Percentiles rank a stretch among this genome's conserved stretches.
Conservation (phyloP, 768 basidiomycete genomes). For the Floccularia luteovirens region DNA sequence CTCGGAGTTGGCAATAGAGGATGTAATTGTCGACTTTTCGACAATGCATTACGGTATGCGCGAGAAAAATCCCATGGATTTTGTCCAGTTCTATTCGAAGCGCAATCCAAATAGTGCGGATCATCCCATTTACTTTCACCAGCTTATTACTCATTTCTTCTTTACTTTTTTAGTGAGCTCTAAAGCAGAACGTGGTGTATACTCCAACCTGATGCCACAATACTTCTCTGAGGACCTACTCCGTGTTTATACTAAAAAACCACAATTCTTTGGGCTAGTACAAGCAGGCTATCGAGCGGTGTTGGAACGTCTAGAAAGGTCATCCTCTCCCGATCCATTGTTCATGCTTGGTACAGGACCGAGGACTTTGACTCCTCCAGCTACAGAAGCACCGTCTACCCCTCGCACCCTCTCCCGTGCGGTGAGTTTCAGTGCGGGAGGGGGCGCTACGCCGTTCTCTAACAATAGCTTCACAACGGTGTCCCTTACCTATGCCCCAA, state of each 20-base stretch:
- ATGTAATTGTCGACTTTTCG: constrained; percentile 59
- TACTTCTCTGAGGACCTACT: constrained; percentile 66
- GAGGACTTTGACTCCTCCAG: constrained; percentile 21
- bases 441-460: constrained; percentile 17
- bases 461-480: constrained; percentile 45
- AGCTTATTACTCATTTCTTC: neutral
- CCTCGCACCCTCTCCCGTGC: constrained; percentile 17
- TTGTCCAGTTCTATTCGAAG: constrained; percentile 71
- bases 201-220: constrained; percentile 57
- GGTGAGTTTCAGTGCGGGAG: constrained; percentile 14
- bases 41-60: constrained; percentile 76
- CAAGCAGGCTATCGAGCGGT: constrained; percentile 59
- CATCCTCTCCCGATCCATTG: neutral
- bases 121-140: neutral
- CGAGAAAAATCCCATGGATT: constrained; percentile 59
- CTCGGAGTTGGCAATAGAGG: constrained; percentile 27
- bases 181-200: constrained; percentile 43
- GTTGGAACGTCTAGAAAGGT: constrained; percentile 12
- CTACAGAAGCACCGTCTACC: constrained; percentile 27
- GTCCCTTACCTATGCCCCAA: constrained; percentile 22
- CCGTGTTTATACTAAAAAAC: constrained; percentile 64
- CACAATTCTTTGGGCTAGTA: constrained; percentile 46
- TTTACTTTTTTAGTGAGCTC: constrained; percentile 25
- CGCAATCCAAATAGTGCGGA: constrained; percentile 46
- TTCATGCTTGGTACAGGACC: neutral